Percentiles rank a stretch among this genome's conserved stretches.
Evolutionary conservation across 2,329 filamentous ascomycete genomes (phyloP).

Genomic region (Neofusicoccum sp.): DNA sequence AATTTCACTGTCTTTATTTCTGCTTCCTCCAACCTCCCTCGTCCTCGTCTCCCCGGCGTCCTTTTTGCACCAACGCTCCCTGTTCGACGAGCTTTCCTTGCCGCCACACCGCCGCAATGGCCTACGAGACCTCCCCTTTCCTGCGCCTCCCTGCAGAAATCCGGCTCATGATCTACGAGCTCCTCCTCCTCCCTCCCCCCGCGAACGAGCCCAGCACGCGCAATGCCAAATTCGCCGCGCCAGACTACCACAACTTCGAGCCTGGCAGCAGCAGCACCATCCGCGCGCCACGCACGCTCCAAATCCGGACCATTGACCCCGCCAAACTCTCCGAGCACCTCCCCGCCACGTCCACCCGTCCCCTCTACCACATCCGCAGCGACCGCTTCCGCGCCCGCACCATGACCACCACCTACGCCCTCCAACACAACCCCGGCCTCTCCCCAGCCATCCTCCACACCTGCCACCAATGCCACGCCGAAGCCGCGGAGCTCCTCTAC

Average conservation of each 20-base stretch:
- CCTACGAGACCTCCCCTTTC: slow-evolving; percentile 22
- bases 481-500: slow-evolving; percentile 59
- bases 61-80: too few species aligned
- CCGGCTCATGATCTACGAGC: slow-evolving; percentile 47
- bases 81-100: neutral
- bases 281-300: slow-evolving; percentile 35
- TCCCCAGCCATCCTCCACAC: slow-evolving; percentile 48
- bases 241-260: slow-evolving; percentile 44
- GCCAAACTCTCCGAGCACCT: slow-evolving; percentile 23
- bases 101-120: neutral
- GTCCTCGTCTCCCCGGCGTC: too few species aligned
- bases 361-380: slow-evolving; percentile 37
- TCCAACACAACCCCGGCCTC: slow-evolving; percentile 41
- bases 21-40: neutral
- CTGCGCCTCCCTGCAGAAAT: slow-evolving; percentile 48
- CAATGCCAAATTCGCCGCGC: slow-evolving; percentile 16
- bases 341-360: slow-evolving; percentile 36
- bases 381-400: slow-evolving; percentile 43
- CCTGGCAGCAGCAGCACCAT: slow-evolving; percentile 23
- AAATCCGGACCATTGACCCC: slow-evolving; percentile 43
- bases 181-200: slow-evolving; percentile 38
- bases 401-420: slow-evolving; percentile 56
- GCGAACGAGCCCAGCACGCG: slow-evolving; percentile 6
- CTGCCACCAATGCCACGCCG: slow-evolving; percentile 52
- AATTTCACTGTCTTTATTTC: neutral